phyloP scores from a whole-genome alignment of 2,329 filamentous ascomycete species.

The Trichoderma lentiforme region DNA sequence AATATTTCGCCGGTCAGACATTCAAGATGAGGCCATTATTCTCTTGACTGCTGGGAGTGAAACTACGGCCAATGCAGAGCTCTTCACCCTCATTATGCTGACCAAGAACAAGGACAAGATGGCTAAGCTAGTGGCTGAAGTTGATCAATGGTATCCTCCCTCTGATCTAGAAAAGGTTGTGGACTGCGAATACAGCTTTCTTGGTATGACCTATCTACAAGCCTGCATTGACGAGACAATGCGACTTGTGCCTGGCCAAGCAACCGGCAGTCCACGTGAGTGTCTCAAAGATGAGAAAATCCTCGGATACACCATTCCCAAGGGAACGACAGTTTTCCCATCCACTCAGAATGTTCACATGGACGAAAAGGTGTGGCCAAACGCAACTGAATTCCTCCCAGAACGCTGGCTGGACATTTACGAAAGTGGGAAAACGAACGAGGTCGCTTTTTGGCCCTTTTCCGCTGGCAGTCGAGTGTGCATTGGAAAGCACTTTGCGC shows the following conservation, averaged over 20 bases:
- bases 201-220: neutral
- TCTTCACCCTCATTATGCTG: neutral
- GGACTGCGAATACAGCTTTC: neutral
- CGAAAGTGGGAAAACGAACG: neutral
- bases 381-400: neutral
- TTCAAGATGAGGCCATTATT: neutral
- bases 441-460: neutral
- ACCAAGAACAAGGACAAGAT: neutral
- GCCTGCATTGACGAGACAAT: neutral
- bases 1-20: neutral
- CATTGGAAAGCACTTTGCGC: neutral
- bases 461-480: neutral
- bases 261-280: neutral
- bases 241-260: neutral
- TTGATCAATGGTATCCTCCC: neutral
- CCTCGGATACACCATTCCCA: neutral
- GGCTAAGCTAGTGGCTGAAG: neutral
- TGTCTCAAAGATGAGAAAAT: neutral
- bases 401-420: neutral
- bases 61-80: neutral
- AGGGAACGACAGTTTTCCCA: neutral
- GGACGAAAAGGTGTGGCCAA: neutral
- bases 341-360: neutral
- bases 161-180: neutral
- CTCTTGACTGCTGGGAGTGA: neutral